Percentiles rank a stretch among this genome's conserved stretches.
Evolutionary conservation across 495 filamentous ascomycete species (phyloP).

Genomic region (Penicillium macrosclerotiorum): DNA sequence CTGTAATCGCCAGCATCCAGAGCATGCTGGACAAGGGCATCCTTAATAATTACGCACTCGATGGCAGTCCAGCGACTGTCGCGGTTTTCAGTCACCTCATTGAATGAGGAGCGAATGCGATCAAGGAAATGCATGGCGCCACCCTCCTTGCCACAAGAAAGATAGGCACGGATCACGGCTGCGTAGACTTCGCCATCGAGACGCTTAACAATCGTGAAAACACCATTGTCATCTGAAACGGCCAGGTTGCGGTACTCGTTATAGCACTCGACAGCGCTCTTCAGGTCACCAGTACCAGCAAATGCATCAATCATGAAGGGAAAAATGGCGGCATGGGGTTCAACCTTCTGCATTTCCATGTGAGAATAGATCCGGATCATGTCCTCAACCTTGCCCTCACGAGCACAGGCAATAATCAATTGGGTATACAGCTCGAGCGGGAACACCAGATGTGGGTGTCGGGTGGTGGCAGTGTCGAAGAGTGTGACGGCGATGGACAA

Average conservation of each 20-base stretch:
- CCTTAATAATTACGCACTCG: constrained; percentile 64
- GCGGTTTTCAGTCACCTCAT: constrained; percentile 54
- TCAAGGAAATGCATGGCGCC: constrained; percentile 80
- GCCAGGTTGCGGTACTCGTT: constrained; percentile 87
- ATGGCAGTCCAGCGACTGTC: constrained; percentile 53
- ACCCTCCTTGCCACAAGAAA: constrained; percentile 70
- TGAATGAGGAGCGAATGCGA: constrained; percentile 63
- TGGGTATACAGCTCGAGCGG: constrained; percentile 74
- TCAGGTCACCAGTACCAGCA: constrained; percentile 72
- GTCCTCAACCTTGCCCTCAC: constrained; percentile 70
- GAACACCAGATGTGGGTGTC: constrained; percentile 52
- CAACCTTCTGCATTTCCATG: constrained; percentile 74
- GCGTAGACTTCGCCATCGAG: constrained; percentile 85
- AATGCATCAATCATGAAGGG: constrained; percentile 91
- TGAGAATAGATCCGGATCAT: constrained; percentile 89
- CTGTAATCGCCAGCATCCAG: constrained; percentile 60
- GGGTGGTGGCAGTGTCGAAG: constrained; percentile 68
- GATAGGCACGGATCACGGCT: constrained; percentile 81
- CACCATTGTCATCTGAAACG: constrained; percentile 73
- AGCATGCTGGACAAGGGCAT: constrained; percentile 73
- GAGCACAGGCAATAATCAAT: constrained; percentile 81
- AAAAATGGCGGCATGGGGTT: constrained; percentile 76
- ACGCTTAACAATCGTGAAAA: constrained; percentile 65
- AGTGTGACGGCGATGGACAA: constrained; percentile 78
- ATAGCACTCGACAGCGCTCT: constrained; percentile 91